Evolutionary conservation across 2,329 filamentous ascomycete species (phyloP), one percentile per base, ranked within the genome.

Genomic region (Aspergillus fructus): DNA sequence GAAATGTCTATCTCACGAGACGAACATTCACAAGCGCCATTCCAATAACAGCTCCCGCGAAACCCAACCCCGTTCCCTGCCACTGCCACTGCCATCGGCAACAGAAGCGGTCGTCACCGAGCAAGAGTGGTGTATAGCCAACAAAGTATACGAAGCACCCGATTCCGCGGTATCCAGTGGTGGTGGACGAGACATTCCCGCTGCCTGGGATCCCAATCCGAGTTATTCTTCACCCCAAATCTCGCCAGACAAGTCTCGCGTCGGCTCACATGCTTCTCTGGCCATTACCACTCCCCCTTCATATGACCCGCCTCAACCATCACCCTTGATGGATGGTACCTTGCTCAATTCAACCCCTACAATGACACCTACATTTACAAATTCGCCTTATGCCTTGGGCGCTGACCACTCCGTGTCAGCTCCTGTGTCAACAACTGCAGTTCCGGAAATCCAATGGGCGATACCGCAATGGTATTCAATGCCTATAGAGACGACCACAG

Each of bases 401-500:
- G 60, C 69, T 3, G 67, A 69, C 15, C 61, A 66, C 1, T 67
- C 68, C 51, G 55, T 72, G n/a, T 64, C 65, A 45, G 69, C 65
- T 33, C 66, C 71, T 1, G 65, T 61, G 6, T 59, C 71, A 11
- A 59, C 64, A 2, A 53, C 65, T 15, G 53, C 67, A 5, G 55
- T 59, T 47, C 56, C 62, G 15, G 47, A 66, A 9, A 53, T 62
- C 13, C 63, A 64, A 43, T 70, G 68, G 68, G 61, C 66, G 3
- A 53, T 65, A 5, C 58, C 65, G 23, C 66, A 68, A 21, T 73
- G 70, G 70, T 72, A 71, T 49, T 56, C 65, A 1, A 60, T 71
- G 56, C 61, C 69, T 40, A 64, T 69, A 23, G 69, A 69, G 24
- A 57, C 63, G 12, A 59, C 64, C 17, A 64, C 64, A 13, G 69